Base-by-base conservation (phyloP, 768 basidiomycete genomes). In the Leccinum barrowsii region DNA sequence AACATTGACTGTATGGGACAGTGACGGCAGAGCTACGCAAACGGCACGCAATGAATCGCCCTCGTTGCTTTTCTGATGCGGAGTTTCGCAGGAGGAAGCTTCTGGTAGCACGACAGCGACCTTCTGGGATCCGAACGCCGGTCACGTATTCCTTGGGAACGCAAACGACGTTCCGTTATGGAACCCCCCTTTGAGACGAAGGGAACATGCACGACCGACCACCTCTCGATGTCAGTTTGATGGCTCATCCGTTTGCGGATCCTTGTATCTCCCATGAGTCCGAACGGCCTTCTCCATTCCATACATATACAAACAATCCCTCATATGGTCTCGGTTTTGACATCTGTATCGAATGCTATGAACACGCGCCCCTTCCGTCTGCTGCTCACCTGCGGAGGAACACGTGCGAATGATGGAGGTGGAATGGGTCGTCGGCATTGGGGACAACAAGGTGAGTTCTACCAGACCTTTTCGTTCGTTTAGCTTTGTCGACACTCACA, bases 321-420 rank as follows among this genome's bases (percentile, higher is more conserved):
- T 65, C 62, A 30, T 61, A 75, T n/a, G 86, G 85, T 37, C 76
- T 80, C 59, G 90, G 89, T 15, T 94, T 86, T 67, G 87, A 93
- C 66, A 83, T 96, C 46, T 94, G 92, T 70, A 82, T 96, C 60
- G 92, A 96, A 74, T 92, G 90, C 68, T 87, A 90, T 67, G 91
- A 94, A 62, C 76, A 83, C 34, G 90, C 90, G 2, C 85, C 86
- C 13, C 87, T 90, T 71, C 89, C 92, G 0, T 78, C 79, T n/a
- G 57, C 78, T 0, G 77, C 82, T 34, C 86, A 90, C 65, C 72
- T 4, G 89, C 86, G 7, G 89, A 93, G 69, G 90, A 92, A 59
- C 89, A 92, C 64, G 67, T 93, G 11, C 73, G 72, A 30, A 78
- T 77, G 71, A 71, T 93, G 67, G 91, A 92, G 61, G 74, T 75